A percentile compares a stretch with the other conserved stretches of the same genome.
These are phyloP conservation scores for Porpolomopsis calyptriformis DNA, from an alignment of 768 basidiomycete genomes.

Conservation along the genomic window DNA sequence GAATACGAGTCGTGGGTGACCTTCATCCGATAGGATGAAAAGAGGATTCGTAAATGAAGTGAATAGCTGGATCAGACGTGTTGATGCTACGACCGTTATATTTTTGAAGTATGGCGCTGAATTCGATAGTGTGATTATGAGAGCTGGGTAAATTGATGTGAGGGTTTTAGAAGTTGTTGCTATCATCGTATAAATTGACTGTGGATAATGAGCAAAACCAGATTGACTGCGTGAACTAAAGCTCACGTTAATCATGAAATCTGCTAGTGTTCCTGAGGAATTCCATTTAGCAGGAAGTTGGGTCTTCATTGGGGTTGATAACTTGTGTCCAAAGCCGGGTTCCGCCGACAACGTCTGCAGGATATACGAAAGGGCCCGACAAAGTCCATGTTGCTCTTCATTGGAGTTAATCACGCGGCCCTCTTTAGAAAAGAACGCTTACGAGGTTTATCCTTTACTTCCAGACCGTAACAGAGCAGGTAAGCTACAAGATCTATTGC, in stretches of 20 bases:
- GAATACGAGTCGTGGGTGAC: conserved; percentile 85
- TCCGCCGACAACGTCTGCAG: conserved; percentile 88
- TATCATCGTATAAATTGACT: conserved; percentile 86
- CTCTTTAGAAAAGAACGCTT: conserved; percentile 18
- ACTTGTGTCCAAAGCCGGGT: conserved; percentile 57
- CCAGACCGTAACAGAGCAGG: conserved; percentile 70
- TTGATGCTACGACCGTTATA: conserved; percentile 70
- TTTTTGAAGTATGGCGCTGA: conserved; percentile 78
- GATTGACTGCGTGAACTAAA: not conserved
- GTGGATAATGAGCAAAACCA: conserved; percentile 7
- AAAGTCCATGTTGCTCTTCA: conserved; percentile 82
- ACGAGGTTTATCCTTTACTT: conserved; percentile 93
- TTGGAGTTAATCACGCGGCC: conserved; percentile 4
- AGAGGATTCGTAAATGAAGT: conserved; percentile 82
- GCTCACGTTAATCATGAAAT: conserved; percentile 80
- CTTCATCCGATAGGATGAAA: conserved; percentile 88
- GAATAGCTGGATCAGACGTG: conserved; percentile 80
- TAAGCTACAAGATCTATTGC: conserved; percentile 68
- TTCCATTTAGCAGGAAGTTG: conserved; percentile 72
- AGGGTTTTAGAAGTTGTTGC: conserved; percentile 78
- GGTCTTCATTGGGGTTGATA: conserved; percentile 54
- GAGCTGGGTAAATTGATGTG: conserved; percentile 81
- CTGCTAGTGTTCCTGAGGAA: conserved; percentile 61
- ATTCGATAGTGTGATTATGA: conserved; percentile 86
- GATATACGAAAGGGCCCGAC: conserved; percentile 83